Evolutionary conservation across 352 stramenopile genomes (phyloP), one percentile per base, ranked within the genome.

Genomic region (Saprolegnia parasitica): DNA sequence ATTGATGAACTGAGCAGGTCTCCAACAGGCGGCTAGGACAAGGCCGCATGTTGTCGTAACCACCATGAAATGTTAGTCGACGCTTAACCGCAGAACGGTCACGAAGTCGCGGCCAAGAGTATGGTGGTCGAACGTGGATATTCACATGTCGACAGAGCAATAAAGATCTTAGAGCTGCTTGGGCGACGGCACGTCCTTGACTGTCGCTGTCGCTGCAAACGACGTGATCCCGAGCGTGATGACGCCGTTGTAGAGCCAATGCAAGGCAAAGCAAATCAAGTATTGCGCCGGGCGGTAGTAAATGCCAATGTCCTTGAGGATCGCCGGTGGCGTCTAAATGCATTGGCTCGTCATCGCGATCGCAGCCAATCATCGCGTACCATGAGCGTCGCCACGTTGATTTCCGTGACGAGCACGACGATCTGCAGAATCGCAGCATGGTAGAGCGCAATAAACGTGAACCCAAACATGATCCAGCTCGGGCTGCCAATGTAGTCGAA

Each of bases 401-500:
- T 52, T 61, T 70, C 63, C 2, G 63, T 70, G 21, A 70, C 46
- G 4, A 70, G 37, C 18, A 52, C 54, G 2, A 52, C 63, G 20
- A 70, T 52, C 45, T 70, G 63, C 18, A 70, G 37, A 15, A 70
- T 24, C 20, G 37, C 55, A 10, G 63, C 63, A 29, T 70, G 63
- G 37, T 70, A 70, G 26, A 70, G 54, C 26, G 63, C 63, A 47
- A 70, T 70, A 20, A 70, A 52, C 3, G 63, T 70, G 23, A 70
- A 70, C 8, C 63, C 63, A 61, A 70, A 70, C n/a, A 70, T 29
- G 54, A 70, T 70, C 63, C 63, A 70, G 45, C 45, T 61, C 13
- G 63, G 63, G 37, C 63, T 70, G 46, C 63, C 63, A 62, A 70
- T 70, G 54, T 70, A 70, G 11, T 70, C 63, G 39, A 61, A 70